Base-by-base conservation (phyloP, 148 eudicot species). In the Heliamphora exappendiculata region DNA sequence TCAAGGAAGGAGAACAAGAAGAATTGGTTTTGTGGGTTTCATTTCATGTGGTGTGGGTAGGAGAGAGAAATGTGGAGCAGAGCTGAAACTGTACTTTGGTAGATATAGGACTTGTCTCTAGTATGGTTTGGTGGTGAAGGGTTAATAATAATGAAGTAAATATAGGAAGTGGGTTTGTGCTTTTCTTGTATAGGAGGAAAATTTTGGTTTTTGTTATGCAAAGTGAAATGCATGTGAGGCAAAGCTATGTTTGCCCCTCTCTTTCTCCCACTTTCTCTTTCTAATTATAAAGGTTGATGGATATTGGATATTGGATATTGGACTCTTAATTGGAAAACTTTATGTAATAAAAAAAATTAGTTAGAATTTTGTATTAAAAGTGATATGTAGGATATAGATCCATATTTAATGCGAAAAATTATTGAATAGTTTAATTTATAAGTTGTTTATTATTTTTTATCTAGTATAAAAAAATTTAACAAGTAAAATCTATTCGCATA, bases 211-310 rank as follows among this genome's bases (percentile, higher is more conserved):
- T 77, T 88, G 84, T 70, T 82, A 60, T 51, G 79, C 88, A 89
- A 89, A 72, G 92, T 88, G 88, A 88, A 83, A 81, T 83, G 90
- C 96, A 91, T 91, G 98, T 91, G 96, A 89, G 74, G 85, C 81
- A 93, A 93, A 91, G 93, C 60, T 75, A 74, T 72, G 67, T 58
- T n/a, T 86, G 77, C 50, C 57, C 67, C 60, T 50, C 33, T n/a
- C n/a, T n/a, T n/a, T n/a, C n/a, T n/a, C n/a, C n/a, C n/a, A n/a
- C n/a, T n/a, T n/a, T 31, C 72, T 76, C 76, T 76, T 65, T 79
- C 75, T 49, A 31, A 34, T 77, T 62, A 63, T 79, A 5, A 42
- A 42, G 5, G 10, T 42, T 0, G 45, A 42, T 6, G 45, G 45
- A 42, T 5, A 6, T 42, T 6, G 45, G 45, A 42, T 10, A 10